Percentiles rank a stretch among this genome's conserved stretches.
Evolutionary conservation across 345 rosid genomes (phyloP).

Genomic region (Citrus sinensis): DNA sequence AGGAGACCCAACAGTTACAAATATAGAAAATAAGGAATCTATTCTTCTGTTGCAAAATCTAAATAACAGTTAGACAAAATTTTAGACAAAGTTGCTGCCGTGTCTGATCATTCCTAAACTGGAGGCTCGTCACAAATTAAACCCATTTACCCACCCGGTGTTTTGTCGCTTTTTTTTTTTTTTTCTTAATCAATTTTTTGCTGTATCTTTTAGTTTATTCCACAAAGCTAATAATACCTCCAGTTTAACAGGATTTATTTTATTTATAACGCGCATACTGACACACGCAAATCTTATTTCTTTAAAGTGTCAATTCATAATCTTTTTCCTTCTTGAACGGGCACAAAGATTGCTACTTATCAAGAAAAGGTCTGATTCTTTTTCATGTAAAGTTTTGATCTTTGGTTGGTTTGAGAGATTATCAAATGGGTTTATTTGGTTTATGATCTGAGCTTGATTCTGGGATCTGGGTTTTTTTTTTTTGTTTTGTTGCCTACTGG

Average conservation of each 20-base stretch:
- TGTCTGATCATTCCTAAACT: neutral
- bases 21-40: neutral
- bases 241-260: neutral
- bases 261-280: neutral
- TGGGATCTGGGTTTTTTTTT: constrained; percentile 19
- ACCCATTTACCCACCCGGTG: neutral
- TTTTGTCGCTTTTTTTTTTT: neutral
- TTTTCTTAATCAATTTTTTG: neutral
- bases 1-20: neutral
- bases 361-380: constrained; percentile 3
- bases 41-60: neutral
- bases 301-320: neutral
- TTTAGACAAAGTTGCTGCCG: neutral
- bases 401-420: neutral
- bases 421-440: neutral
- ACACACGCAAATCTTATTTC: neutral
- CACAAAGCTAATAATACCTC: neutral
- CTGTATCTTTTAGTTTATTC: neutral
- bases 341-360: neutral
- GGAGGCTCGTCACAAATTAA: neutral
- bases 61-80: no score
- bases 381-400: neutral
- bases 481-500: neutral
- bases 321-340: neutral
- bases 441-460: constrained; percentile 13